Percentiles rank a stretch among this genome's conserved stretches.
These are phyloP conservation scores for Ascochyta viciae-villosae DNA, from an alignment of 2,329 filamentous ascomycete species.

Conservation along the genomic window DNA sequence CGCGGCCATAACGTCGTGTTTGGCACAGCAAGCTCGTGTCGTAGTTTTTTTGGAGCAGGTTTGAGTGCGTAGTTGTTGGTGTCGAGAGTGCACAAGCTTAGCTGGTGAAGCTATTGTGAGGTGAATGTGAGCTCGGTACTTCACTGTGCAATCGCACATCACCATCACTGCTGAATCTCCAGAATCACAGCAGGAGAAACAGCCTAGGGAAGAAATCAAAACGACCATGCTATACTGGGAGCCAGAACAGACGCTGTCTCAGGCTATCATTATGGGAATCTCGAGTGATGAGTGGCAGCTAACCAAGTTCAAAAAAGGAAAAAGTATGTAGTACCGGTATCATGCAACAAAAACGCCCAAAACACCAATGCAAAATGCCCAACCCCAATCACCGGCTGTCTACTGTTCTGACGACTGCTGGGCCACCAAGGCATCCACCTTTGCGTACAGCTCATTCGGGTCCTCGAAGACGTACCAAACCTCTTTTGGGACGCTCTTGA, in stretches of 20 bases:
- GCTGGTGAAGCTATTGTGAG: background rate
- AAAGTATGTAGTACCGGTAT: background rate
- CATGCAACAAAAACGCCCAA: background rate
- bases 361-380: background rate
- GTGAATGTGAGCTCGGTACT: slow-evolving; percentile 4
- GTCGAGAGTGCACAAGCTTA: too few relatives aligned
- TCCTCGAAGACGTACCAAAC: slow-evolving; percentile 86
- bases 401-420: slow-evolving; percentile 17
- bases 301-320: background rate
- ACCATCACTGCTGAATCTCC: background rate
- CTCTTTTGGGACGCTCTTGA: slow-evolving; percentile 72
- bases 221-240: background rate
- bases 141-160: background rate
- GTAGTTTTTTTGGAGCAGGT: background rate
- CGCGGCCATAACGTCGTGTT: background rate
- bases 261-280: background rate
- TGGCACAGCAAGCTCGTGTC: background rate
- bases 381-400: background rate
- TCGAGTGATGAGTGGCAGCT: background rate
- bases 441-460: slow-evolving; percentile 67
- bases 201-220: background rate
- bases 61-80: too few relatives aligned
- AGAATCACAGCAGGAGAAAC: background rate
- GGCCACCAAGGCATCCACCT: slow-evolving; percentile 41
- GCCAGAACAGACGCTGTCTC: background rate